Evolutionary conservation across 2,329 filamentous ascomycete genomes (phyloP), one percentile per base, ranked within the genome.

Genomic region (Sclerotinia spermophila): DNA sequence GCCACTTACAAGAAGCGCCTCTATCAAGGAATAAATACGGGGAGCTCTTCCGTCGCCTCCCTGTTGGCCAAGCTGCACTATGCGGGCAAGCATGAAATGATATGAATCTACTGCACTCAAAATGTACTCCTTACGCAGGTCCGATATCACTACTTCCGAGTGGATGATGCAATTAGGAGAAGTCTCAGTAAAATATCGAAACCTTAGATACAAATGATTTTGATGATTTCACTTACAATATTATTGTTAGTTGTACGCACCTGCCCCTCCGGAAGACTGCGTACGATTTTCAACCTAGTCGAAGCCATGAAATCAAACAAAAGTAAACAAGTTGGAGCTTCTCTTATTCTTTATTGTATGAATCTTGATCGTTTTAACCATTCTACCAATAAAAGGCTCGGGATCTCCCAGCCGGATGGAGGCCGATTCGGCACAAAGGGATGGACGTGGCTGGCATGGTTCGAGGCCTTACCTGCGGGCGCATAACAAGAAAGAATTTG

Each of bases 401-500:
- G 55, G 24, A 60, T 68, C 15, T 51, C 48, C 51, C 38, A 48
- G n/a, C 6, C 17, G 59, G 55, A 38, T 55, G 21, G 56, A 30
- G 58, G 58, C 40, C 30, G n/a, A 68, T 21, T 68, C 59, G 68
- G 68, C 59, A 65, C 19, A 33, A 69, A 56, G 60, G 68, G 60
- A 42, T 53, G 19, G 40, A 58, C n/a, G 59, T 69, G 68, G 68
- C 68, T 53, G 60, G 60, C n/a, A 42, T 48, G 58, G 40, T 56
- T 56, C 30, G 21, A 56, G 62, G 40, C 60, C 68, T 58, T 66
- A 40, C 68, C 68, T 70, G 48, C 45, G 17, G 51, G 68, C 60
- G 68, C 30, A 66, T 19, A 66, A 58, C 40, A 61, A 70, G 30
- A 35, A 27, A 35, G 35, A 10, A 1, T 6, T 70, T 33, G 51